These are phyloP conservation scores for Aeschynomene evenia DNA, from an alignment of 306 rosid genomes.

Conservation along the genomic window DNA sequence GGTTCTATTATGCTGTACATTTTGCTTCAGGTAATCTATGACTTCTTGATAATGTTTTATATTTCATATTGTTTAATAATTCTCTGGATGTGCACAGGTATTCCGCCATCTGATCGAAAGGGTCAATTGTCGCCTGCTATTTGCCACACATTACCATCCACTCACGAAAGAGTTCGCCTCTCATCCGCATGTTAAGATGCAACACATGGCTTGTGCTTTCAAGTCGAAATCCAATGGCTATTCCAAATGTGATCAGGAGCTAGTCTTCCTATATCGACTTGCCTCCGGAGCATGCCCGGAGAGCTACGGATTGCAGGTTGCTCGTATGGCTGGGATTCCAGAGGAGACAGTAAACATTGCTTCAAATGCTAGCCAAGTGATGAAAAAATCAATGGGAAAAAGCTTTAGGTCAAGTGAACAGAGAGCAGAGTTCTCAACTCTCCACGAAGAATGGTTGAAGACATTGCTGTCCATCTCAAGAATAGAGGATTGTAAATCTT, in stretches of 20 bases:
- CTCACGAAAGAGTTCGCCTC: slow-evolving; percentile 89
- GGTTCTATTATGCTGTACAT: slow-evolving; percentile 14
- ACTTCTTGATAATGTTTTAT: slow-evolving; percentile 1
- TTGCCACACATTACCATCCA: slow-evolving; percentile 96
- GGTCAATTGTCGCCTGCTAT: slow-evolving; percentile 87
- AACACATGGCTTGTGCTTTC: slow-evolving; percentile 93
- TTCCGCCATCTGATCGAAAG: slow-evolving; percentile 85
- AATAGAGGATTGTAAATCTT: slow-evolving; percentile 31
- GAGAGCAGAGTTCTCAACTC: slow-evolving; percentile 84
- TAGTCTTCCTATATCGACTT: slow-evolving; percentile 80
- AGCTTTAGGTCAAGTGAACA: slow-evolving; percentile 67
- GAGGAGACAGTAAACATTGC: slow-evolving; percentile 64
- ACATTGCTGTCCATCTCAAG: slow-evolving; percentile 52
- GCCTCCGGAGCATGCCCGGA: slow-evolving; percentile 80
- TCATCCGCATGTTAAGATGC: slow-evolving; percentile 83
- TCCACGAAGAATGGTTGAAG: slow-evolving; percentile 89
- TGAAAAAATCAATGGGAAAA: slow-evolving; percentile 64
- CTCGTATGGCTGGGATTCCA: slow-evolving; percentile 91
- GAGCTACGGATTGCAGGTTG: slow-evolving; percentile 95
- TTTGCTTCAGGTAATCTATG: background rate
- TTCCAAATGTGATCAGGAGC: slow-evolving; percentile 52
- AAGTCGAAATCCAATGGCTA: slow-evolving; percentile 48
- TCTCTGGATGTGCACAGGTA: slow-evolving; percentile 55
- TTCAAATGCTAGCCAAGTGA: slow-evolving; percentile 66
- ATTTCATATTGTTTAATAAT: slow-evolving; percentile 5